phyloP scores from a whole-genome alignment of 129 eudicot genomes.

The Heracleum sosnowskyi region DNA sequence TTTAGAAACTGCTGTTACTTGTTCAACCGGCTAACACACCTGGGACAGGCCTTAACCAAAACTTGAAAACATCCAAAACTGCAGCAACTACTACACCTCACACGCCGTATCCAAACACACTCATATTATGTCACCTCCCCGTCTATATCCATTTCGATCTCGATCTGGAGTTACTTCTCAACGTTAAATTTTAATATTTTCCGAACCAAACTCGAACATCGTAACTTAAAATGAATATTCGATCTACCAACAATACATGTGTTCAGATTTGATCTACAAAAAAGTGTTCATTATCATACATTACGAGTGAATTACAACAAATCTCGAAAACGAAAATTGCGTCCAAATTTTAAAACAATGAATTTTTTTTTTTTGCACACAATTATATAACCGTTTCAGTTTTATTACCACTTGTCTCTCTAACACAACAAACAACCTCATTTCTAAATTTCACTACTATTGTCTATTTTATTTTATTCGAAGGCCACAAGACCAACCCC shows the following conservation, averaged over 20 bases:
- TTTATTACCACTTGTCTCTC: neutral
- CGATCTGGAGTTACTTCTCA: too few species aligned
- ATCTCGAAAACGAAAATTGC: too few species aligned
- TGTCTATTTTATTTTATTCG: neutral
- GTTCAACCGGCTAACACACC: neutral
- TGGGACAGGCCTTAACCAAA: neutral
- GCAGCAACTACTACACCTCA: neutral
- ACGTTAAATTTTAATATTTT: too few species aligned
- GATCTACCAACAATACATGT: too few species aligned
- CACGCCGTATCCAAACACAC: neutral
- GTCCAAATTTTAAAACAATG: too few species aligned
- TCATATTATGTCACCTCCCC: neutral
- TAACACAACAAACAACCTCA: constrained; percentile 15
- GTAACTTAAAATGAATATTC: too few species aligned
- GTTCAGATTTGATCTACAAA: too few species aligned
- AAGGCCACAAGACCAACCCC: constrained; percentile 9
- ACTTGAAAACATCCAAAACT: neutral
- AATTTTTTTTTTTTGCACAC: neutral
- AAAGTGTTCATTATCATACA: too few species aligned
- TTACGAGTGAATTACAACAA: too few species aligned
- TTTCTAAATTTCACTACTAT: constrained; percentile 2
- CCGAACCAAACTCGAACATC: too few species aligned
- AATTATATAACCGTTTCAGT: neutral
- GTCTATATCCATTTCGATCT: neutral
- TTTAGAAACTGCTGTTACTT: neutral